Base-by-base conservation (phyloP, 2,329 filamentous ascomycete species). In the Cladorrhinum sp. region DNA sequence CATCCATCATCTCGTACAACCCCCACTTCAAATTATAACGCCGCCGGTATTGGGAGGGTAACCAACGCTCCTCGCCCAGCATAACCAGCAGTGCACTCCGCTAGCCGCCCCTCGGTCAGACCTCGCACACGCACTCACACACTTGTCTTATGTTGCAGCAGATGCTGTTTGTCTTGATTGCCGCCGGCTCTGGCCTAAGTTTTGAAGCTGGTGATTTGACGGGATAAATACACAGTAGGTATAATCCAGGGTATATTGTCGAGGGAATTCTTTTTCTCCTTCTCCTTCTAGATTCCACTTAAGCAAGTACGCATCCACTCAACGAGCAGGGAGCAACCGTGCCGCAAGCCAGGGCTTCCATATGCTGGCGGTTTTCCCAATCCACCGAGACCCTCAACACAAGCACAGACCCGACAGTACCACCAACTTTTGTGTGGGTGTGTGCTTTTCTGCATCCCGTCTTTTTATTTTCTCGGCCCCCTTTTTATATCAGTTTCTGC, bases 391-490 rank as follows among this genome's bases (percentile, higher is more conserved):
- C 57, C 59, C 53, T 56, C 60, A 61, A 22, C 41, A 22, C 41
- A 45, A 45, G 62, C 64, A 65, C 65, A 64, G 64, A 66, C 65
- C 60, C 50, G 59, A 45, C 54, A 25, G 41, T 51, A 55, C 52
- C 29, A 41, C 48, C 24, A 23, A 51, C 48, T 23, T 56, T 49
- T 56, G 32, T 36, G 32, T 3, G n/a, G n/a, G n/a, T n/a, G n/a
- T n/a, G n/a, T n/a, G n/a, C 16, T 36, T 36, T 36, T 36, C 32
- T 59, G 41, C 18, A 22, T 45, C 41, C 41, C n/a, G 16, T 50
- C 54, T 52, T 65, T 67, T 62, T 60, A 57, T 57, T 57, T 60
- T 64, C 58, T 66, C 60, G 61, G 59, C 63, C 61, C 55, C 54
- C 57, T 45, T 20, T 45, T 22, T 20, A 45, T 45, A 7, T 45